These are phyloP conservation scores for Seiridium cupressi DNA, from an alignment of 2,329 filamentous ascomycete genomes.

Conservation along the genomic window DNA sequence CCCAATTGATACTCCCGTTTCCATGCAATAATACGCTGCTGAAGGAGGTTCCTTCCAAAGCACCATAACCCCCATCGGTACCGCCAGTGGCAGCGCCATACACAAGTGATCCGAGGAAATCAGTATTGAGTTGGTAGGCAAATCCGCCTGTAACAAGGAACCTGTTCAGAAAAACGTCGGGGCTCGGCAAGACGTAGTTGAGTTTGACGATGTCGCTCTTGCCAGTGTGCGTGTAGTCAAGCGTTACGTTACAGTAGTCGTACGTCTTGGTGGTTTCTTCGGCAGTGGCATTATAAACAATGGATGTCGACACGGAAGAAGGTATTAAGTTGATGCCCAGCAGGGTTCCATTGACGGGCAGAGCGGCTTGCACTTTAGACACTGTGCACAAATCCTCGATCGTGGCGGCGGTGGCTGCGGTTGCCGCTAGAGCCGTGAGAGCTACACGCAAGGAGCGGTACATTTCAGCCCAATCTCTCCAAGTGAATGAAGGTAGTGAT, in stretches of 20 bases:
- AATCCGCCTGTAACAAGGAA: background rate
- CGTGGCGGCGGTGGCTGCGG: conserved; percentile 25
- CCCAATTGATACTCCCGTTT: conserved; percentile 3
- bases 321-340: conserved; percentile 38
- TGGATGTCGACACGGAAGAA: conserved; percentile 36
- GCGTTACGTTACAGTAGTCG: conserved; percentile 7
- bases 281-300: conserved; percentile 33
- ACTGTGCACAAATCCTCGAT: conserved; percentile 40
- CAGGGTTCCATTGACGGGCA: conserved; percentile 40
- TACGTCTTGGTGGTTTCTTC: conserved; percentile 23
- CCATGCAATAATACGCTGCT: background rate
- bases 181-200: conserved; percentile 3
- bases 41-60: conserved; percentile 3
- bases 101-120: conserved; percentile 1
- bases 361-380: conserved; percentile 37
- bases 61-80: conserved; percentile 3
- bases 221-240: conserved; percentile 1
- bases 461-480: background rate
- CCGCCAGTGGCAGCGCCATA: conserved; percentile 4
- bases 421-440: background rate
- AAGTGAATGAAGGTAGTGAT: background rate
- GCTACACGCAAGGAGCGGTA: background rate
- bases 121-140: background rate
- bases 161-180: conserved; percentile 35
- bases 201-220: conserved; percentile 17